Percentiles rank a stretch among this genome's conserved stretches.
phyloP scores from a whole-genome alignment of 2,329 filamentous ascomycete genomes.

The Aspergillus ochraceoroseus region DNA sequence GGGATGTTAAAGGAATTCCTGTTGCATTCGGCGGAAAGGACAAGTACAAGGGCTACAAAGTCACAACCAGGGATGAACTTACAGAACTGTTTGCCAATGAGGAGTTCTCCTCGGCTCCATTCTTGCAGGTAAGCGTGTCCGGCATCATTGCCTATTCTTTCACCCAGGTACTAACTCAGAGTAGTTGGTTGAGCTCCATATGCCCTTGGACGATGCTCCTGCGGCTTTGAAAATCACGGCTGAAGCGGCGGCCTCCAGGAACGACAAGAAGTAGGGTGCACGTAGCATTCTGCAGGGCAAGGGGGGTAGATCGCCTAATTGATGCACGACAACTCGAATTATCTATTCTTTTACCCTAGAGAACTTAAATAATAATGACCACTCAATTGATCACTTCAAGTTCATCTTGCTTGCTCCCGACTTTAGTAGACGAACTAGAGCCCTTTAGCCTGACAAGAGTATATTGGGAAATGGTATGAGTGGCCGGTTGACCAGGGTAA shows the following conservation, averaged over 20 bases:
- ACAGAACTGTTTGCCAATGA: constrained; percentile 60
- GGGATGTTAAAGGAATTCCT: constrained; percentile 67
- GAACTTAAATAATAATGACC: too few relatives aligned
- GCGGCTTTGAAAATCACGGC: constrained; percentile 64
- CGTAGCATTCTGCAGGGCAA: not conserved
- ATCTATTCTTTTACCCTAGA: too few relatives aligned
- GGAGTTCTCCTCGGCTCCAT: constrained; percentile 55
- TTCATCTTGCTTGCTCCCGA: too few relatives aligned
- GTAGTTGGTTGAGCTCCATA: constrained; percentile 75
- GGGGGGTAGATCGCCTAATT: too few relatives aligned
- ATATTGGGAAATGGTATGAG: too few relatives aligned
- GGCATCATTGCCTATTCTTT: not conserved
- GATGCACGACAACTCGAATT: too few relatives aligned
- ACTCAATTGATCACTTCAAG: too few relatives aligned
- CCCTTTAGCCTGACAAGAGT: too few relatives aligned
- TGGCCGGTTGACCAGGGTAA: too few relatives aligned
- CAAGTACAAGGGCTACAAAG: constrained; percentile 58
- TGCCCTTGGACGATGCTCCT: constrained; percentile 74
- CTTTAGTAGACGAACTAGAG: too few relatives aligned
- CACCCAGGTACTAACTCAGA: constrained; percentile 23
- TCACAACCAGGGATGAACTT: constrained; percentile 66
- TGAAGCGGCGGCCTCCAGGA: constrained; percentile 64
- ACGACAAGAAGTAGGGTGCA: constrained; percentile 35
- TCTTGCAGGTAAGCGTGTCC: constrained; percentile 38
- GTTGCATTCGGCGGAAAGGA: constrained; percentile 61